phyloP scores from a whole-genome alignment of 1,284 basidiomycete species.

The Sporisorium scitamineum region DNA sequence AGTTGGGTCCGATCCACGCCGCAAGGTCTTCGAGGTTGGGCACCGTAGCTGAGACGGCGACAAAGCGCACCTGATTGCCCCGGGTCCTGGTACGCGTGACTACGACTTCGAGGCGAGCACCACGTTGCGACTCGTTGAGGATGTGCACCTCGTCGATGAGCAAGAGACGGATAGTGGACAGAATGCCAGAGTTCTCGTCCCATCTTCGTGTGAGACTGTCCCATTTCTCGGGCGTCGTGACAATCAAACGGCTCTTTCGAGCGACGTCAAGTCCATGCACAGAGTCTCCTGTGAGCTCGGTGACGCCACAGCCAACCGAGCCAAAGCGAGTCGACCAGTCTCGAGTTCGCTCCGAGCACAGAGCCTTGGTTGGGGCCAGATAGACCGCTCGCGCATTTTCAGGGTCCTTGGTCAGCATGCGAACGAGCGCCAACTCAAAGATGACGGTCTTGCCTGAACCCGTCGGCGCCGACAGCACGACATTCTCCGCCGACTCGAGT shows the following conservation, averaged over 20 bases:
- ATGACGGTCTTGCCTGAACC: slow-evolving; percentile 73
- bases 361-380: slow-evolving; percentile 86
- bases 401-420: slow-evolving; percentile 74
- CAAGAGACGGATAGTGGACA: slow-evolving; percentile 70
- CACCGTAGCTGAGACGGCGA: slow-evolving; percentile 91
- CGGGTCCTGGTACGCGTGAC: slow-evolving; percentile 87
- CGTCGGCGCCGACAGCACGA: slow-evolving; percentile 73
- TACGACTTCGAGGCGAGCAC: slow-evolving; percentile 82
- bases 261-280: slow-evolving; percentile 40
- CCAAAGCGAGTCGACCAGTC: slow-evolving; percentile 88
- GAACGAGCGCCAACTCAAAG: slow-evolving; percentile 90
- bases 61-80: slow-evolving; percentile 77
- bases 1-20: slow-evolving; percentile 78
- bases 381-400: slow-evolving; percentile 78
- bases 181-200: slow-evolving; percentile 53
- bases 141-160: slow-evolving; percentile 93
- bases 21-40: slow-evolving; percentile 94
- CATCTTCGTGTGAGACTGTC: slow-evolving; percentile 57
- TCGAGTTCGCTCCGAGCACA: slow-evolving; percentile 84
- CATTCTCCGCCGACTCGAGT: slow-evolving; percentile 78
- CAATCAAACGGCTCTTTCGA: slow-evolving; percentile 68
- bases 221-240: slow-evolving; percentile 74
- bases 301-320: slow-evolving; percentile 77
- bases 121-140: slow-evolving; percentile 77
- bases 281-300: slow-evolving; percentile 78